Base-by-base conservation (phyloP, 257 asterid species). In the Coffea canephora region DNA sequence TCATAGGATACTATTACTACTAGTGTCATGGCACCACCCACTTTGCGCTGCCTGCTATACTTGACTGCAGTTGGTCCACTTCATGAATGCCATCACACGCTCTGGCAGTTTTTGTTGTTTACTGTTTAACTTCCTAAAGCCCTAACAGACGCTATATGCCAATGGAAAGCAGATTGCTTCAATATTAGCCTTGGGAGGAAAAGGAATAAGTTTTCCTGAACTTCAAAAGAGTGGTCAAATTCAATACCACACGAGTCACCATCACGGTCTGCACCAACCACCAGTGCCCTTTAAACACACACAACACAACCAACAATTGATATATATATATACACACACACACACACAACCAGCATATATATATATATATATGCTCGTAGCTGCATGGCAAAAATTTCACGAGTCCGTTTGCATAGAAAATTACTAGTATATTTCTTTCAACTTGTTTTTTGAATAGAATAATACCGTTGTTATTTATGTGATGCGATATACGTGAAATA, bases 21-120 rank as follows among this genome's bases (percentile, higher is more conserved):
- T 74, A 23, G 25, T 10, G 65, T 62, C 48, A 64, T 64, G 13
- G 64, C 18, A 23, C 34, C 5, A 49, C 31, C 45, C 64, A 34
- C 79, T 66, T 66, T 76, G 52, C 39, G 69, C 65, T 73, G 75
- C 54, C 65, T 73, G 75, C 54, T 25, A 16, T 21, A 74, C 68
- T 7, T 52, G 41, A 78, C 64, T 34, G 68, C 76, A 74, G 83
- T 80, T 74, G 83, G 83, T 69, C 83, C 79, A 74, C 79, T 66
- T 54, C 75, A 80, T 66, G 67, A 71, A 73, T 23, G 16, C 48
- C 75, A 52, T 61, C 73, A 48, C 62, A 52, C 49, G 14, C n/a
- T 11, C 6, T 73, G 59, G 52, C 79, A 64, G 48, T 3, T 64
- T 45, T 62, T 64, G 79, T 76, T 76, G 55, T 71, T 54, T 71